Evolutionary conservation across 495 filamentous ascomycete species (phyloP).

Genomic region (Pseudomonodictys pantanalensis): DNA sequence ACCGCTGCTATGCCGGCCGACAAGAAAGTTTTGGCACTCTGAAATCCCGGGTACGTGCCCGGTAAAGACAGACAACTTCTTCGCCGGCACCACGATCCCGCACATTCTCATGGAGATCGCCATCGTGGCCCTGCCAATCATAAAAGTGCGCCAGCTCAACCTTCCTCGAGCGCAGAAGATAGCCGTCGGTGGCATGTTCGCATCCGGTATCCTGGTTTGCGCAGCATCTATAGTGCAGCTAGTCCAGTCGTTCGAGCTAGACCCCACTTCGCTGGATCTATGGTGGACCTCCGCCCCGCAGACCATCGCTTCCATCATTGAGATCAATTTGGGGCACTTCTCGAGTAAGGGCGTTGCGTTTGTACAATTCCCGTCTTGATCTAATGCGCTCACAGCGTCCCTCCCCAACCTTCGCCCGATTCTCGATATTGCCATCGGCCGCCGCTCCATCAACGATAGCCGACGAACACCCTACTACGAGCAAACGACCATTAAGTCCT

Average conservation of each 20-base stretch:
- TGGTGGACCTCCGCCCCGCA: neutral
- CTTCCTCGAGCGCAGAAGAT: neutral
- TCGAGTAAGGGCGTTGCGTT: no score
- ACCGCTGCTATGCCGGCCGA: neutral
- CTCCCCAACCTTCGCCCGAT: no score
- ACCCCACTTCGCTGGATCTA: neutral
- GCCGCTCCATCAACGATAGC: no score
- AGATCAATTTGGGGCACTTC: neutral
- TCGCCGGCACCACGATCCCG: neutral
- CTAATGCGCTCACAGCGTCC: no score
- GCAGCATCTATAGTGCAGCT: neutral
- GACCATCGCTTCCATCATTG: neutral
- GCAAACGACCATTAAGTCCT: no score
- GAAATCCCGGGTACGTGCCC: neutral
- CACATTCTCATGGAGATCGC: neutral
- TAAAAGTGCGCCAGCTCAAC: neutral
- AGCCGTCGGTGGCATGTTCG: neutral
- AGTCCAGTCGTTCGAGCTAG: neutral
- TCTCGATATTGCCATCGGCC: no score
- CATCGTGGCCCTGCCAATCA: neutral
- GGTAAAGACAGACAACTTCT: neutral
- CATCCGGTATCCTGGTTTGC: neutral
- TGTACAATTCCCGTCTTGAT: no score
- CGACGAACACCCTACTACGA: no score
- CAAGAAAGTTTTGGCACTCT: neutral